These are phyloP conservation scores for Cucurbitaria berberidis DNA, from an alignment of 2,329 filamentous ascomycete species.

Conservation along the genomic window DNA sequence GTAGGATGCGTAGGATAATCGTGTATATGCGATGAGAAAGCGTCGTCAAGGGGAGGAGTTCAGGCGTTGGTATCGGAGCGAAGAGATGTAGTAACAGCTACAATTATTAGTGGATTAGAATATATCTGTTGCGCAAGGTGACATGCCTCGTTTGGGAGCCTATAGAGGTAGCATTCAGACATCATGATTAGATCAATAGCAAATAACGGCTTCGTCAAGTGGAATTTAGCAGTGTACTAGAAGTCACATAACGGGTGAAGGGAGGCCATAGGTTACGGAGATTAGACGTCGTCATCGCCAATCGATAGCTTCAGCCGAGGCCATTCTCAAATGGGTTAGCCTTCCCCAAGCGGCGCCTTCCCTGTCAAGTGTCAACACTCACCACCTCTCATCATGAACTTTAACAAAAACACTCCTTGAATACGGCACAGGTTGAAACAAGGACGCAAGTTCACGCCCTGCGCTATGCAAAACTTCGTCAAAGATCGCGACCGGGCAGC, in stretches of 20 bases:
- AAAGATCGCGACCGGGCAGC: conserved; percentile 14
- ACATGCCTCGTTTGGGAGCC: conserved; percentile 48
- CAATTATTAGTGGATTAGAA: conserved; percentile 19
- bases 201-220: neutral
- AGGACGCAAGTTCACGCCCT: neutral
- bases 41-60: conserved; percentile 60
- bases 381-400: conserved; percentile 16
- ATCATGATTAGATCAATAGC: conserved; percentile 17
- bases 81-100: conserved; percentile 55
- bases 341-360: conserved; percentile 32
- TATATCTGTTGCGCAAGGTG: neutral
- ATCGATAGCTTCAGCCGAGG: conserved; percentile 10
- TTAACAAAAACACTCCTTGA: neutral
- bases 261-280: conserved; percentile 26
- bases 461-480: conserved; percentile 30
- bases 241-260: conserved; percentile 15
- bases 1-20: conserved; percentile 67
- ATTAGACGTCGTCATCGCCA: conserved; percentile 41
- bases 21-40: conserved; percentile 69
- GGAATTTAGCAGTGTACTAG: neutral
- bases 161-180: conserved; percentile 40
- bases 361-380: conserved; percentile 27
- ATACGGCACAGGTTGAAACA: neutral
- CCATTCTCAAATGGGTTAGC: conserved; percentile 24
- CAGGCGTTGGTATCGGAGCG: conserved; percentile 48